Conservation (phyloP, 1,284 basidiomycete species). For the Ceratobasidium papillatum region DNA sequence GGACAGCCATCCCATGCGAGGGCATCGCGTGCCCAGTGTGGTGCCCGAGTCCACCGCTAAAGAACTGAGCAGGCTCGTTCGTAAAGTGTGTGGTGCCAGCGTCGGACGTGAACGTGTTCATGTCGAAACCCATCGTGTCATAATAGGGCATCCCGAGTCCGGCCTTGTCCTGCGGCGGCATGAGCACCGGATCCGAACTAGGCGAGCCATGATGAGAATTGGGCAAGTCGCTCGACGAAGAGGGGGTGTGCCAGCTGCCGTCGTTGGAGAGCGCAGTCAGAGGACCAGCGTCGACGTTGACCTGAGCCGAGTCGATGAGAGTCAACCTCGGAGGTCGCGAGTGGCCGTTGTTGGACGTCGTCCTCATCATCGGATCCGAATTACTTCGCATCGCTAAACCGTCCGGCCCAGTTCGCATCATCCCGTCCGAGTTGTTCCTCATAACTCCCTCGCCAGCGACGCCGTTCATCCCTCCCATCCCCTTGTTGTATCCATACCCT, state of each 20-base stretch:
- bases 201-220: constrained; percentile 27
- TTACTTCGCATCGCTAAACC: neutral
- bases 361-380: constrained; percentile 14
- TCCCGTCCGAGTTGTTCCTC: neutral
- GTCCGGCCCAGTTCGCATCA: neutral
- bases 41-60: neutral
- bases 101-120: neutral
- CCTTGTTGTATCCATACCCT: constrained; percentile 1
- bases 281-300: constrained; percentile 17
- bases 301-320: constrained; percentile 13
- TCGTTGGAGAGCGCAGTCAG: constrained; percentile 28
- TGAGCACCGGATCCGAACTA: constrained; percentile 13
- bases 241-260: constrained; percentile 38
- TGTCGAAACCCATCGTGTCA: constrained; percentile 2
- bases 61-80: constrained; percentile 19
- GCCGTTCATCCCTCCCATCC: neutral
- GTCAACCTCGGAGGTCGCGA: constrained; percentile 2
- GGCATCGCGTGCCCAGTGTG: constrained; percentile 18
- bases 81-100: constrained; percentile 18
- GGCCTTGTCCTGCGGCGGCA: neutral
- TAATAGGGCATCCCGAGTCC: neutral
- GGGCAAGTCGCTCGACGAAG: constrained; percentile 20
- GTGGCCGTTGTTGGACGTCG: neutral
- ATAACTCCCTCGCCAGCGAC: neutral
- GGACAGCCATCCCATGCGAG: constrained; percentile 15